Conservation (phyloP, 257 asterid species). For the Solanum chaucha region DNA sequence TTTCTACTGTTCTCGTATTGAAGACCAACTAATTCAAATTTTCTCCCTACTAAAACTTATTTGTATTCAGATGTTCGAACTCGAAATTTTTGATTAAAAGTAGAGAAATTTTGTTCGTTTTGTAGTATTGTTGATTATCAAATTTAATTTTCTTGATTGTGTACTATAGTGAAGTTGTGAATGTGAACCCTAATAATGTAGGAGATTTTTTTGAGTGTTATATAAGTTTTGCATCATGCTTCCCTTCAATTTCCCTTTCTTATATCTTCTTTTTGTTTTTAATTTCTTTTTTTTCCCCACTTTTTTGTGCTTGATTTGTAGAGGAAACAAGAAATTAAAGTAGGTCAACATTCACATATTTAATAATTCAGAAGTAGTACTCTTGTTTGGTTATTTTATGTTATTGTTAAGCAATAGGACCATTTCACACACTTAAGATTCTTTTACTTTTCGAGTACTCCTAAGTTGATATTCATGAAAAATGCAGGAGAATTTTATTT, state of each 20-base stretch:
- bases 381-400: not conserved
- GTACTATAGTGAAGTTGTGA: not conserved
- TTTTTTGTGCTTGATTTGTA: not conserved
- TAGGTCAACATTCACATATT: not conserved
- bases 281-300: not conserved
- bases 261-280: not conserved
- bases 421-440: not conserved
- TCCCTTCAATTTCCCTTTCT: not conserved
- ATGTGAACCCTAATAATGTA: not conserved
- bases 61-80: rapidly evolving
- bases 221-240: not conserved
- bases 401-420: not conserved
- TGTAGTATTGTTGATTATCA: rapidly evolving
- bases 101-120: too few species aligned
- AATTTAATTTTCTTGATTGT: not conserved
- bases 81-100: rapidly evolving
- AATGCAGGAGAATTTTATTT: not conserved
- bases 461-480: not conserved
- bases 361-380: not conserved
- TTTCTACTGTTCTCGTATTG: rapidly evolving
- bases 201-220: not conserved
- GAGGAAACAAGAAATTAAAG: not conserved
- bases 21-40: rapidly evolving
- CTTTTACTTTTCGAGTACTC: not conserved
- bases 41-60: not conserved